Evolutionary conservation across 306 rosid species (phyloP).

Genomic region (Cicer pinnatifidum): DNA sequence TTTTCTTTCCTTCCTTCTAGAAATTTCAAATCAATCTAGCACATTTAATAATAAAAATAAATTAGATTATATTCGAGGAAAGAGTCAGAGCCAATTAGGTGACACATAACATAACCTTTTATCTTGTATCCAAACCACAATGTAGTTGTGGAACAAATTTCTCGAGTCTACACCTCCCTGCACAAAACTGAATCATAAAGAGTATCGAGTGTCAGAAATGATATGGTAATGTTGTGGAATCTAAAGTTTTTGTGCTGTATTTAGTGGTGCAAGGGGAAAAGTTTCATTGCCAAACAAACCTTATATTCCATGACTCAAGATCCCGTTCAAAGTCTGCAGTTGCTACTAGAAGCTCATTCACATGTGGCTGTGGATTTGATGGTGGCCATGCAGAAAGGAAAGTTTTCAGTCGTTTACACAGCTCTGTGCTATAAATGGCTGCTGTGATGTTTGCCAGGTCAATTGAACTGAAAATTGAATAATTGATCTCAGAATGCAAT

Average conservation of each 20-base stretch:
- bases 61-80: slow-evolving; percentile 42
- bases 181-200: slow-evolving; percentile 59
- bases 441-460: slow-evolving; percentile 90
- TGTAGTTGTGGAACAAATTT: slow-evolving; percentile 82
- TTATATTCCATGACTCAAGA: slow-evolving; percentile 84
- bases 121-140: slow-evolving; percentile 93
- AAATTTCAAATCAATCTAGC: slow-evolving; percentile 78
- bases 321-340: slow-evolving; percentile 90
- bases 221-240: slow-evolving; percentile 12
- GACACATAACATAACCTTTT: background rate
- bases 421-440: slow-evolving; percentile 82
- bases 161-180: slow-evolving; percentile 85
- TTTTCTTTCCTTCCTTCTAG: slow-evolving; percentile 97
- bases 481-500: slow-evolving; percentile 45
- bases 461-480: slow-evolving; percentile 75
- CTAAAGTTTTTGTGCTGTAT: background rate
- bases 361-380: slow-evolving; percentile 77
- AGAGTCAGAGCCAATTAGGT: background rate
- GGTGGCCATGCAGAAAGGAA: slow-evolving; percentile 95
- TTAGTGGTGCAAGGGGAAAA: slow-evolving; percentile 11
- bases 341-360: slow-evolving; percentile 83
- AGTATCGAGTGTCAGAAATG: slow-evolving; percentile 46
- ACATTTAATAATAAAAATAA: slow-evolving; percentile 28
- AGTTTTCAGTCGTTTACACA: slow-evolving; percentile 76
- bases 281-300: slow-evolving; percentile 64